A percentile compares a stretch with the other conserved stretches of the same genome.
Conservation (phyloP, 495 filamentous ascomycete species). For the Trichoderma gamsii region DNA sequence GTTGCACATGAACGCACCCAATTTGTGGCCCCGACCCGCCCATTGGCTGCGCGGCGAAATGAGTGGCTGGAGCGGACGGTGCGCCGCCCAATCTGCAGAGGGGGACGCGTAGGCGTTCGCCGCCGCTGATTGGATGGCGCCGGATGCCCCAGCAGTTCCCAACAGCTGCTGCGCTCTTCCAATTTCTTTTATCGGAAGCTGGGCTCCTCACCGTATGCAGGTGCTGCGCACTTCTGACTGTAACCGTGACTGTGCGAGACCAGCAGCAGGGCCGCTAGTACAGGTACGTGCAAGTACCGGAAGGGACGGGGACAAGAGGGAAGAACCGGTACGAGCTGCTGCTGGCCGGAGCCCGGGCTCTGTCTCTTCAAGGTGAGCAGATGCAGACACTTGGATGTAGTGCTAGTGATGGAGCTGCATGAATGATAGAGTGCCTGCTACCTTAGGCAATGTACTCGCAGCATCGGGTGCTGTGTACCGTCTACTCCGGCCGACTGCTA, state of each 20-base stretch:
- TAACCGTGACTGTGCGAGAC: not conserved
- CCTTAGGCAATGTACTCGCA: too few species aligned
- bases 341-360: too few species aligned
- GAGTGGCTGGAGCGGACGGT: constrained; percentile 11
- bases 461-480: too few species aligned
- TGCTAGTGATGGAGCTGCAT: too few species aligned
- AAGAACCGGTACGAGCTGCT: too few species aligned
- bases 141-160: constrained; percentile 4
- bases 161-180: not conserved
- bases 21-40: not conserved
- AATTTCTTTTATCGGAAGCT: constrained; percentile 3
- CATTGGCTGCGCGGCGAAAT: constrained; percentile 6
- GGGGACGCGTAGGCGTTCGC: not conserved
- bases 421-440: too few species aligned
- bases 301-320: too few species aligned
- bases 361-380: too few species aligned
- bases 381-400: too few species aligned
- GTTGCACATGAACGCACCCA: not conserved
- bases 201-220: not conserved
- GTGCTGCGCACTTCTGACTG: not conserved
- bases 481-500: too few species aligned
- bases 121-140: not conserved
- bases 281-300: too few species aligned
- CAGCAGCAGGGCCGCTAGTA: too few species aligned
- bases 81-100: not conserved